Base-by-base conservation (phyloP, 345 rosid genomes). In the Sonneratia caseolaris region DNA sequence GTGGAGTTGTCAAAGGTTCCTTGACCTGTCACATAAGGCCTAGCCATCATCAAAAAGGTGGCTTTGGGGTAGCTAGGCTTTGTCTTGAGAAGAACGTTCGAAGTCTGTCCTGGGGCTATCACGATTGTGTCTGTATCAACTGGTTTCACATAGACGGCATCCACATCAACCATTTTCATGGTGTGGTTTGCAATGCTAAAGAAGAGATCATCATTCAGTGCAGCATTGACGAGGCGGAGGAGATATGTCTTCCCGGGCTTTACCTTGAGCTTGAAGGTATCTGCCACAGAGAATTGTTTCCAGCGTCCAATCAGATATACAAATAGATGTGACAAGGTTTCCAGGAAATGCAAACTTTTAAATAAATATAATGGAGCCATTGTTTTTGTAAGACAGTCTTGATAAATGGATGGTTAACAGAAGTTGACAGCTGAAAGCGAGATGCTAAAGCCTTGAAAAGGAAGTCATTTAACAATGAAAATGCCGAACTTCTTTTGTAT, bases 21-120 rank as follows among this genome's bases (percentile, higher is more conserved):
- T 48, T 61, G 84, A 27, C 94, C 94, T 42, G 94, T 87, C 7
- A 14, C 90, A 48, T 87, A 87, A 40, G 91, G 91, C 66, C 91
- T 75, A n/a, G 87, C 90, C 7, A 78, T 57, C 91, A 87, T 87
- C 66, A 84, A 75, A 74, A 87, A 89, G 14, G 79, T 77, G 73
- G 88, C 88, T 21, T 37, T 79, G 24, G 86, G 86, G 75, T n/a
- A 61, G 14, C 38, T 67, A 0, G 80, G 64, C 78, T 82, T 82
- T 15, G 86, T 77, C 68, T 77, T 81, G 14, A 85, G 83, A 64
- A 85, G 80, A 3, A 82, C 82, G 64, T 82, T 82, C 16, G 83
- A 62, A 47, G 84, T 85, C 66, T 85, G 86, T 56, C 88, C 88
- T 1, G 86, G 86, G 6, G 85, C 40, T 8, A 85, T 83, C 8